These are phyloP conservation scores for Phytopythium boreale DNA, from an alignment of 352 stramenopile genomes.

Conservation along the genomic window DNA sequence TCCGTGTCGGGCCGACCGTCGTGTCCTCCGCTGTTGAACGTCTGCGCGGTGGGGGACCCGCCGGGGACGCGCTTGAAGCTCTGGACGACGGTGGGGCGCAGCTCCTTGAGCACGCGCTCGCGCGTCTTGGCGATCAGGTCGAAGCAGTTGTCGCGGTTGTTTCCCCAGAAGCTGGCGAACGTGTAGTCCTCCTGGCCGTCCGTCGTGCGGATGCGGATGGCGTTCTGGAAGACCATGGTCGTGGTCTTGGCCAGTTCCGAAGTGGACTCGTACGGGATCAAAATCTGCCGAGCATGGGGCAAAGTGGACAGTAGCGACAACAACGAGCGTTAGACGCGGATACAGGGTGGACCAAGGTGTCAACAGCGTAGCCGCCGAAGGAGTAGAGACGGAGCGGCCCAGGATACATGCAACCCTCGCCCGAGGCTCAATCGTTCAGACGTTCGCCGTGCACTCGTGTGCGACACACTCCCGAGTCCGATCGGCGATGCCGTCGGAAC, in stretches of 20 bases:
- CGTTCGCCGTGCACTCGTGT: neutral
- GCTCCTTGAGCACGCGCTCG: conserved; percentile 38
- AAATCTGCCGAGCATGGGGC: too few species aligned
- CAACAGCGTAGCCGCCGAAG: neutral
- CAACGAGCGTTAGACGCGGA: conserved; percentile 6
- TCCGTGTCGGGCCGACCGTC: too few species aligned
- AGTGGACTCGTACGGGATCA: conserved; percentile 87
- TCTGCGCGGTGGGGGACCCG: neutral
- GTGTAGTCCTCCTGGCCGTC: conserved; percentile 71
- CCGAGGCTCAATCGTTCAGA: too few species aligned
- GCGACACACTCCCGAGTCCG: neutral
- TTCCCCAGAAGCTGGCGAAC: conserved; percentile 86
- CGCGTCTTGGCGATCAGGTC: conserved; percentile 72
- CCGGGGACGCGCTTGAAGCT: neutral
- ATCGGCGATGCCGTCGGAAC: conserved; percentile 1
- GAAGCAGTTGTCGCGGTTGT: conserved; percentile 76
- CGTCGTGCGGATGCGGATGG: conserved; percentile 63
- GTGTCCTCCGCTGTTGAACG: neutral
- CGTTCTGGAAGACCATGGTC: conserved; percentile 77
- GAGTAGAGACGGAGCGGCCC: neutral
- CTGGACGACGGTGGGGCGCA: conserved; percentile 16
- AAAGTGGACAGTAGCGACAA: too few species aligned
- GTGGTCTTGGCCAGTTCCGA: conserved; percentile 76
- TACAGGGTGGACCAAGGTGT: conserved; percentile 9
- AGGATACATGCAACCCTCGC: conserved; percentile 6